Percentiles rank a stretch among this genome's conserved stretches.
Conservation (phyloP, 345 rosid genomes). For the Erodium maritimum region DNA sequence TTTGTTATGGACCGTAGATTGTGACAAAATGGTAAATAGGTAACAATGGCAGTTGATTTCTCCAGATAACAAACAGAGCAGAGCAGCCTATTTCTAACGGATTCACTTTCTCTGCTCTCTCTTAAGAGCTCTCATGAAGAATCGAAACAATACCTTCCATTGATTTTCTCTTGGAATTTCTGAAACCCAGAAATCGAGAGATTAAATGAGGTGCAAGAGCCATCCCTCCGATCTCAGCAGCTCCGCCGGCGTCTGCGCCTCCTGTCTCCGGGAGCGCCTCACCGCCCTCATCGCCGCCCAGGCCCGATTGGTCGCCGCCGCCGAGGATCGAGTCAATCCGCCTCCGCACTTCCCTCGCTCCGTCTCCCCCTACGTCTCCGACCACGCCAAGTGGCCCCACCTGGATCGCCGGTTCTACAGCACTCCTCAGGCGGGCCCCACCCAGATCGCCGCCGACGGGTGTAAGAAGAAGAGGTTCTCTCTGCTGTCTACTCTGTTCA, state of each 20-base stretch:
- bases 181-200: too few relatives aligned
- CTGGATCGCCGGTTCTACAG: slow-evolving; percentile 36
- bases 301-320: slow-evolving; percentile 19
- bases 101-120: too few relatives aligned
- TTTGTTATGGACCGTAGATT: too few relatives aligned
- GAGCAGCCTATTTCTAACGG: too few relatives aligned
- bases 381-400: slow-evolving; percentile 12
- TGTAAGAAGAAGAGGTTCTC: slow-evolving; percentile 35
- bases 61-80: too few relatives aligned
- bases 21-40: too few relatives aligned
- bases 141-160: not conserved
- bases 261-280: slow-evolving; percentile 86
- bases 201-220: slow-evolving; percentile 67
- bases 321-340: slow-evolving; percentile 17
- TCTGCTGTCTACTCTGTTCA: slow-evolving; percentile 39
- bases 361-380: slow-evolving; percentile 62
- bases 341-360: slow-evolving; percentile 43
- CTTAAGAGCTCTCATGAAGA: too few relatives aligned
- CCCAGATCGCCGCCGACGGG: slow-evolving; percentile 13
- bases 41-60: too few relatives aligned
- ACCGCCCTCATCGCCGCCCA: slow-evolving; percentile 36
- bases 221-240: slow-evolving; percentile 57
- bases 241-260: slow-evolving; percentile 73
- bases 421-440: slow-evolving; percentile 65
- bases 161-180: too few relatives aligned